Conservation (phyloP, 2,329 filamentous ascomycete genomes). For the Penicillium sp. region DNA sequence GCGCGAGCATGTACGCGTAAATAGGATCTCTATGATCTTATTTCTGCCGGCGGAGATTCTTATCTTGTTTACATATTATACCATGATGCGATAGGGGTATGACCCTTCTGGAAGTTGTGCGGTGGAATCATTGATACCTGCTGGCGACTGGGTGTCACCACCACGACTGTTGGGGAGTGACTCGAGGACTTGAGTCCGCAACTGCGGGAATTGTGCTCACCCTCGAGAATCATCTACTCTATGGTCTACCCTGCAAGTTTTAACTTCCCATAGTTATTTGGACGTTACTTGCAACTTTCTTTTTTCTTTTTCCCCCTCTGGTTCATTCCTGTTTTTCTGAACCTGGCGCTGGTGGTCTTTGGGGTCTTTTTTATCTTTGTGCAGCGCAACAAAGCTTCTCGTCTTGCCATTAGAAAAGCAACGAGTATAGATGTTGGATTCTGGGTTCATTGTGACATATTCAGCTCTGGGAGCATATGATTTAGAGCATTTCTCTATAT, state of each 20-base stretch:
- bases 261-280: slow-evolving; percentile 2
- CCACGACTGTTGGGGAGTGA: slow-evolving; percentile 2
- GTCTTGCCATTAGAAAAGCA: slow-evolving; percentile 14
- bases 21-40: slow-evolving; percentile 1
- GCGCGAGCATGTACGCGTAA: slow-evolving; percentile 65
- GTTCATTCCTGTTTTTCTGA: slow-evolving; percentile 3
- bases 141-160: slow-evolving; percentile 9
- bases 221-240: not conserved
- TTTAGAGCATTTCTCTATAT: slow-evolving; percentile 1
- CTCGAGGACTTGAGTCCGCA: not conserved
- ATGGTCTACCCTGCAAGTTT: slow-evolving; percentile 1
- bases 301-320: slow-evolving; percentile 19
- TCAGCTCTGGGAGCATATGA: slow-evolving; percentile 22
- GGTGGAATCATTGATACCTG: slow-evolving; percentile 11
- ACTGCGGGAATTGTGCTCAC: not conserved
- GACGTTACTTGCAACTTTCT: slow-evolving; percentile 3
- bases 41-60: slow-evolving; percentile 15
- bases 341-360: slow-evolving; percentile 35
- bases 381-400: slow-evolving; percentile 16
- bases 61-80: slow-evolving; percentile 8
- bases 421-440: slow-evolving; percentile 17
- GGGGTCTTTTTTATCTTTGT: slow-evolving; percentile 13
- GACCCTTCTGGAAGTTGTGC: slow-evolving; percentile 20
- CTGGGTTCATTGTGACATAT: slow-evolving; percentile 16
- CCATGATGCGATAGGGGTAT: slow-evolving; percentile 22